Base-by-base conservation (phyloP, 352 stramenopile species). In the Blastocystis sp. region DNA sequence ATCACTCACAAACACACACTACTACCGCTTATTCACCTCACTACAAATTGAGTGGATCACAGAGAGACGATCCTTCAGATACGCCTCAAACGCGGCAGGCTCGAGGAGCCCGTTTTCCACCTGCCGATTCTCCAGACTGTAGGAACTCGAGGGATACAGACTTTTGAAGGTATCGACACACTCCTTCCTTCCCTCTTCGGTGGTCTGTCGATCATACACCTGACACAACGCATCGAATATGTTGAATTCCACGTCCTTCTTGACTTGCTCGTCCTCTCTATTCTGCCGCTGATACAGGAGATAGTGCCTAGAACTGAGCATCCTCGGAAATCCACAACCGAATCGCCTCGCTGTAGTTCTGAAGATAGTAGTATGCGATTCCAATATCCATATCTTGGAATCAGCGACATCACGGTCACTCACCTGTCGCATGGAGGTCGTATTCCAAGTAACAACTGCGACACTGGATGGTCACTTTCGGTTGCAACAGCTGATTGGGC, bases 301-400 rank as follows among this genome's bases (percentile, higher is more conserved):
- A 61, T 61, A 78, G 42, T 78, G 24, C 8, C 67, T 78, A 36
- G 32, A n/a, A 6, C n/a, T 78, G 27, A 78, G 27, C 16, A 18
- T 24, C 0, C 0, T 49, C 38, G 11, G 40, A 57, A 44, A 38
- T 61, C 9, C 0, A 9, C 8, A 29, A 78, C 67, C n/a, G 4
- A 27, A 78, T 59, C 3, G 67, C 67, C 14, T 78, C 67, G 32
- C 32, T 21, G 36, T 78, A 78, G 9, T 78, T 14, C 1, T 78
- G 21, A 16, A 61, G 48, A 46, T 78, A 78, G 49, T 61, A 78
- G 27, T 61, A 21, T 42, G 67, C 67, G 57, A 61, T 61, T 40
- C 67, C 67, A 29, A 78, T 61, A 29, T 78, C 42, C 67, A 78
- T 78, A 56, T 78, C 67, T 78, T 18, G 24, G 11, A 38, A 29